These are phyloP conservation scores for Epichloe scottii DNA, from an alignment of 2,329 filamentous ascomycete genomes.

Conservation along the genomic window DNA sequence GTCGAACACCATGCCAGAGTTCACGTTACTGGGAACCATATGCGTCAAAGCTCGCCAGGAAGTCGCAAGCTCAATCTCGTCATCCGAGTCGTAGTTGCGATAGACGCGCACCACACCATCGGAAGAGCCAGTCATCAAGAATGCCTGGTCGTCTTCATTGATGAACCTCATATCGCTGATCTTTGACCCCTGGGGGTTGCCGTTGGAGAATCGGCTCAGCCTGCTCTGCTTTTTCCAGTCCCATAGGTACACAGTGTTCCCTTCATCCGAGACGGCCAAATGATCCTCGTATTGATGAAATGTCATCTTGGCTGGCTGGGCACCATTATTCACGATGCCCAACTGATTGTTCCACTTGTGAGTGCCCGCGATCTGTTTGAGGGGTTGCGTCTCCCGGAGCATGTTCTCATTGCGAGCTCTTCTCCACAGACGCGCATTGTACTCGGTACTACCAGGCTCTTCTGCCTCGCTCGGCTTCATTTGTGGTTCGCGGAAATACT, in stretches of 20 bases:
- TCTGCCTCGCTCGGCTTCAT: slow-evolving; percentile 96
- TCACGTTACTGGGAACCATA: slow-evolving; percentile 85
- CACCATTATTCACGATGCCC: slow-evolving; percentile 76
- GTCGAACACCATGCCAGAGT: slow-evolving; percentile 92
- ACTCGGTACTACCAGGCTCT: slow-evolving; percentile 90
- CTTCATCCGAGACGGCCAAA: slow-evolving; percentile 83
- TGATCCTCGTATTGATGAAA: slow-evolving; percentile 98
- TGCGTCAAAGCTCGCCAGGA: slow-evolving; percentile 87
- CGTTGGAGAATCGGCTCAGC: slow-evolving; percentile 81
- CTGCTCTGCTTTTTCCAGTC: slow-evolving; percentile 74
- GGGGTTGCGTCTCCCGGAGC: slow-evolving; percentile 80
- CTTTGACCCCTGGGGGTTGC: slow-evolving; percentile 78
- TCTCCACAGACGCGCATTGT: slow-evolving; percentile 89
- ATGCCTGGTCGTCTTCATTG: slow-evolving; percentile 93
- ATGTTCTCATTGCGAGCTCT: slow-evolving; percentile 87
- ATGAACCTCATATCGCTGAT: slow-evolving; percentile 96
- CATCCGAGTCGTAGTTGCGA: slow-evolving; percentile 72
- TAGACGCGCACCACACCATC: slow-evolving; percentile 92
- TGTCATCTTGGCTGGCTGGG: slow-evolving; percentile 82
- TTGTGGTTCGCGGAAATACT: slow-evolving; percentile 95
- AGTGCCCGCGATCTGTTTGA: slow-evolving; percentile 76
- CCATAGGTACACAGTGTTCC: slow-evolving; percentile 84
- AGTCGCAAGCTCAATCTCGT: slow-evolving; percentile 71
- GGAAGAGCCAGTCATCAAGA: slow-evolving; percentile 88
- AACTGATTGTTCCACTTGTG: slow-evolving; percentile 78